Evolutionary conservation across 371 early-diverging fungal species (phyloP).

Genomic region (Circinella umbellata): DNA sequence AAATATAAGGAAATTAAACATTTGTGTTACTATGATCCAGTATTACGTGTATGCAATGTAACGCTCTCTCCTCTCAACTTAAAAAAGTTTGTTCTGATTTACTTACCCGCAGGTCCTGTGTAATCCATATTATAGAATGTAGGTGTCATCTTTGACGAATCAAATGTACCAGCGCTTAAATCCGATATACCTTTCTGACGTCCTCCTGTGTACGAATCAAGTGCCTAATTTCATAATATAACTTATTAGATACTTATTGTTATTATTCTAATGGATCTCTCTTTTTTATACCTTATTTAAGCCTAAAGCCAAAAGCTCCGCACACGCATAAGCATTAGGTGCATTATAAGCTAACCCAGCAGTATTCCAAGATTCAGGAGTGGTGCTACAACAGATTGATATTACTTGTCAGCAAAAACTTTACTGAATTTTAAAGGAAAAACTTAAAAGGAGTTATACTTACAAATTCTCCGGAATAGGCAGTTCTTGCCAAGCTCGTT

Average conservation of each 20-base stretch:
- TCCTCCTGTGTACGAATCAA: constrained; percentile 43
- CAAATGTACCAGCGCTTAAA: constrained; percentile 27
- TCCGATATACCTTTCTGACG: constrained; percentile 33
- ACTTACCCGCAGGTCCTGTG: constrained; percentile 48
- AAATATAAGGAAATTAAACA: neutral
- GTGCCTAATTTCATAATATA: constrained; percentile 22
- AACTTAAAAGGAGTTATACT: constrained; percentile 2
- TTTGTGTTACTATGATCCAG: constrained; percentile 7
- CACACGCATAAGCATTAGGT: constrained; percentile 45
- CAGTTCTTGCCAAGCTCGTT: constrained; percentile 32
- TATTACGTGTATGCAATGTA: neutral
- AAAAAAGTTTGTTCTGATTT: neutral
- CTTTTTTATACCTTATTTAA: constrained; percentile 32
- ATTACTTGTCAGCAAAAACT: neutral
- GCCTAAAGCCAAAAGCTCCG: constrained; percentile 42
- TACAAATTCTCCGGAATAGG: constrained; percentile 30
- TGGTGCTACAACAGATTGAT: constrained; percentile 15
- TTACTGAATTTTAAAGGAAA: neutral
- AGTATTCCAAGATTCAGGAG: constrained; percentile 30
- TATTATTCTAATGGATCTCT: neutral
- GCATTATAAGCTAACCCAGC: constrained; percentile 43
- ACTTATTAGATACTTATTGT: too few species aligned
- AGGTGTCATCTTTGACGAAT: constrained; percentile 43
- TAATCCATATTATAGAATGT: constrained; percentile 43
- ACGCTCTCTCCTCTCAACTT: too few species aligned